These are phyloP conservation scores for Rehmannia glutinosa DNA, from an alignment of 257 asterid species.

Conservation along the genomic window DNA sequence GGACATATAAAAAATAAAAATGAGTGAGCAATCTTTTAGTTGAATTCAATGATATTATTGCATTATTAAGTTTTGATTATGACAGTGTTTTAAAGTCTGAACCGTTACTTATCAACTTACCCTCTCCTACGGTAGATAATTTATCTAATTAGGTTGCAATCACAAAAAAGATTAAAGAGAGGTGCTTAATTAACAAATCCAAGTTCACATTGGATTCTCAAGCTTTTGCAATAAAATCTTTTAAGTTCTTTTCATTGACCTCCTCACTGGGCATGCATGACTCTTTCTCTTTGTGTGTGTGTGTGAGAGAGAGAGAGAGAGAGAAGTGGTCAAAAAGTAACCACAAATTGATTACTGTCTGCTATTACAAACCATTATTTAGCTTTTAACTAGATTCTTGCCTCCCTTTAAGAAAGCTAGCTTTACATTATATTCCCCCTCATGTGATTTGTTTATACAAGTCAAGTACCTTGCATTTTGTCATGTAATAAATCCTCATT, in stretches of 20 bases:
- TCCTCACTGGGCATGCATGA: constrained; percentile 35
- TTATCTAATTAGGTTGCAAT: constrained; percentile 17
- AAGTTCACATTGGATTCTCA: constrained; percentile 79
- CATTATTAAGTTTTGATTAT: background rate
- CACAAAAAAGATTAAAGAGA: background rate
- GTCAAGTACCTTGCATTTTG: background rate
- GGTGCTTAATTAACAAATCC: constrained; percentile 17
- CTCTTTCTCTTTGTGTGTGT: background rate
- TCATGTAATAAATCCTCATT: too few species aligned
- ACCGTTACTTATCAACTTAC: background rate
- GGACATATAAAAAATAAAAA: too few species aligned
- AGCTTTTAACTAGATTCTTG: constrained; percentile 88
- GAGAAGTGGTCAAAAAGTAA: constrained; percentile 66
- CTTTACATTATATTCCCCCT: constrained; percentile 53
- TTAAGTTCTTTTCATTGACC: constrained; percentile 52
- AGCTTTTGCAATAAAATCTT: constrained; percentile 36
- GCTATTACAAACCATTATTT: constrained; percentile 72
- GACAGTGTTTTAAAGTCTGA: background rate
- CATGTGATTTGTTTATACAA: constrained; percentile 36
- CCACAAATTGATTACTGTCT: constrained; percentile 51
- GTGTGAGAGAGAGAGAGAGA: constrained; percentile 18
- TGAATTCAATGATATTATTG: background rate
- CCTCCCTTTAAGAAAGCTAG: constrained; percentile 60
- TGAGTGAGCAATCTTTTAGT: background rate
- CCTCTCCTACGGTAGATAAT: too few species aligned